Evolutionary conservation across 2,329 filamentous ascomycete genomes (phyloP), one percentile per base, ranked within the genome.

Genomic region (Epichloe brachyelytri): DNA sequence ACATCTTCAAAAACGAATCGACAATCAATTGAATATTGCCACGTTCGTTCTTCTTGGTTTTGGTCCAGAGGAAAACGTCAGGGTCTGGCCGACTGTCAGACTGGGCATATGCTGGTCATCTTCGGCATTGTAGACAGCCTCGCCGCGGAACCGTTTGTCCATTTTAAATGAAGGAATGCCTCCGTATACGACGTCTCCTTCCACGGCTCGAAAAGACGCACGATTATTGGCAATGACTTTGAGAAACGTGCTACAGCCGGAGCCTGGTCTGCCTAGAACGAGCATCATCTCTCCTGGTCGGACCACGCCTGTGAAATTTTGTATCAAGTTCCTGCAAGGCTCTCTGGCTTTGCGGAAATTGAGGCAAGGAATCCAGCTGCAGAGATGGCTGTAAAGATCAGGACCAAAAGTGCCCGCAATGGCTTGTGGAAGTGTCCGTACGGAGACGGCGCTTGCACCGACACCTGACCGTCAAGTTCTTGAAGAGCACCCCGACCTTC

Each of bases 361-460:
- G 38, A 51, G 45, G 4, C 30, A 36, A 5, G 71, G 71, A 5
- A 75, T 57, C 45, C 63, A 65, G 2, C 62, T 58, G 33, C 64
- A 66, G 14, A 89, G 58, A 6, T 87, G 68, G 20, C 71, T 75
- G 63, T 87, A 91, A 1, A 91, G 68, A 64, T 91, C 87, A 0
- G 86, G 86, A 0, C 87, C 87, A 62, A 93, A 91, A 0, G 86
- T 89, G 20, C 85, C 85, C 4, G 88, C 55, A 38, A 91, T 73
- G 3, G 86, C 86, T 56, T 86, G 77, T 0, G 86, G 86, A 0
- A 91, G 68, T 0, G 85, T 88, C 54, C 79, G 79, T 26, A 86
- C 85, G 56, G 86, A 85, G 0, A 79, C 79, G 0, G 83, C 73
- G 0, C 79, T 82, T 12, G 78, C 79, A 41, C 81, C 80, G 7